phyloP scores from a whole-genome alignment of 2,329 filamentous ascomycete genomes.

The Xylaria sp. region DNA sequence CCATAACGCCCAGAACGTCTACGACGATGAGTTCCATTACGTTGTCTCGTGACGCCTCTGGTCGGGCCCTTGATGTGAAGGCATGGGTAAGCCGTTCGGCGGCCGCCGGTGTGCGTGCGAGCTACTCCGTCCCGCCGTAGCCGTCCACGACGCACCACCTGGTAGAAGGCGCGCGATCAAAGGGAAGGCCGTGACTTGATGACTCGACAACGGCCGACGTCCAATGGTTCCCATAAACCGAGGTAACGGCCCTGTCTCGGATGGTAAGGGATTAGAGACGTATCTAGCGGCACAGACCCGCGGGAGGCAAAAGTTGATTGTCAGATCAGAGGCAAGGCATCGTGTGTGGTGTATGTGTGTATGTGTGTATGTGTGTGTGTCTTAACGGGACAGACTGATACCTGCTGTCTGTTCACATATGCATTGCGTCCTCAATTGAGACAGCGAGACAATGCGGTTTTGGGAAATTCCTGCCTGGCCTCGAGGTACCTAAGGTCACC shows the following conservation, averaged over 20 bases:
- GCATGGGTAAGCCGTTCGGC: conserved; percentile 13
- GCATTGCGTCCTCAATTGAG: too few species aligned
- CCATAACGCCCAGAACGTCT: too few species aligned
- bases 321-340: conserved; percentile 23
- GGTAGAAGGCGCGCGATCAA: too few species aligned
- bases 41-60: conserved; percentile 11
- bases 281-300: conserved; percentile 16
- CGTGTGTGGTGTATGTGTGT: neutral
- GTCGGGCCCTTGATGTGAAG: conserved; percentile 8
- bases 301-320: conserved; percentile 26
- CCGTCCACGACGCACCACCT: neutral
- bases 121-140: neutral
- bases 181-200: neutral
- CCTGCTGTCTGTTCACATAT: too few species aligned
- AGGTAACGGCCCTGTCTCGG: conserved; percentile 25
- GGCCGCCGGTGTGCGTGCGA: conserved; percentile 10
- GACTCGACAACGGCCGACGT: neutral
- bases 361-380: neutral
- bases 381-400: too few species aligned
- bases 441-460: too few species aligned
- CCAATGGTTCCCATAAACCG: conserved; percentile 1
- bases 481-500: too few species aligned
- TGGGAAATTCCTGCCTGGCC: too few species aligned
- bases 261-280: conserved; percentile 12
- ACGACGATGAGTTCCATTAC: conserved; percentile 4